These are phyloP conservation scores for Fusarium buxicola DNA, from an alignment of 2,329 filamentous ascomycete genomes.

Conservation along the genomic window DNA sequence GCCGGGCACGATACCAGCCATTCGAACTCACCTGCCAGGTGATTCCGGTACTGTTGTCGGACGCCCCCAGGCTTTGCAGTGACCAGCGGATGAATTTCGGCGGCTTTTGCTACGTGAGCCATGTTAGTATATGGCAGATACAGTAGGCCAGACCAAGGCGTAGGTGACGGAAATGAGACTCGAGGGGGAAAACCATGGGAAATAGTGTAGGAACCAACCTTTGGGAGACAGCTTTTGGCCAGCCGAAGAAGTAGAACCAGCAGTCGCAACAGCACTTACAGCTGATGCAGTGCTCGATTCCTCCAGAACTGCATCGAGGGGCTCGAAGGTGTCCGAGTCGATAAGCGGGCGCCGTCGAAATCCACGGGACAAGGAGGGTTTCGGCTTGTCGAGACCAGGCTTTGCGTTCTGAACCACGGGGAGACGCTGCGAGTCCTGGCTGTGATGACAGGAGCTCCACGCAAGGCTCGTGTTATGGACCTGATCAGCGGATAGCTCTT, in stretches of 20 bases:
- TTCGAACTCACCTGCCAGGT: conserved; percentile 63
- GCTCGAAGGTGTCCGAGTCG: conserved; percentile 50
- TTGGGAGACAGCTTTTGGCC: conserved; percentile 5
- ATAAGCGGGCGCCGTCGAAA: conserved; percentile 48
- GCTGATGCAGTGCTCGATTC: conserved; percentile 38
- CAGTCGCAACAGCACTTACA: conserved; percentile 13
- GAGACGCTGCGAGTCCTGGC: conserved; percentile 17
- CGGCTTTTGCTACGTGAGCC: conserved; percentile 15
- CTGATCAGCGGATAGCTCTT: conserved; percentile 45
- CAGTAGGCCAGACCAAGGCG: background rate
- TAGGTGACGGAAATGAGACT: background rate
- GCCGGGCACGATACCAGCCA: conserved; percentile 59
- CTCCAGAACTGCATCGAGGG: conserved; percentile 49
- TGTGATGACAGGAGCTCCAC: conserved; percentile 16
- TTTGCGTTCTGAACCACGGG: conserved; percentile 7
- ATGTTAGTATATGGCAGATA: conserved; percentile 26
- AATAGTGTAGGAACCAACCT: conserved; percentile 31
- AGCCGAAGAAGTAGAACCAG: conserved; percentile 2
- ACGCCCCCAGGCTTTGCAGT: conserved; percentile 39
- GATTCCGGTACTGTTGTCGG: conserved; percentile 54
- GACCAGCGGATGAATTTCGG: conserved; percentile 41
- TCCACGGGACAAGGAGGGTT: conserved; percentile 36
- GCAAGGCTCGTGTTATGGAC: conserved; percentile 42
- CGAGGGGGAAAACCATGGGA: background rate
- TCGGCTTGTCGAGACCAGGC: conserved; percentile 23